phyloP scores from a whole-genome alignment of 148 eudicot genomes.

The Nepenthes gracilis region DNA sequence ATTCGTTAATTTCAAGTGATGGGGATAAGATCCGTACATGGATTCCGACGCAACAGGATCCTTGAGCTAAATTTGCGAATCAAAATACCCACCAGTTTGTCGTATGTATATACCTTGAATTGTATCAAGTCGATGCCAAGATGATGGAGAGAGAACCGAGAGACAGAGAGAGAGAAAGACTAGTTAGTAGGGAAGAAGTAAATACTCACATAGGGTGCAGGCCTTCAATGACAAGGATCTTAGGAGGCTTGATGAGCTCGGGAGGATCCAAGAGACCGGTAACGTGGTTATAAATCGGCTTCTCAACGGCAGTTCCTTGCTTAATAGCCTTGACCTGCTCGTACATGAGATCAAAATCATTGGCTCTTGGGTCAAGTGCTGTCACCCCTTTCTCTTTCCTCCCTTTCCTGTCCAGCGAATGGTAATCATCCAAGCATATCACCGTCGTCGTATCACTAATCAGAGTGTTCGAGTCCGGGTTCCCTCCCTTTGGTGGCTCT shows the following conservation, averaged over 20 bases:
- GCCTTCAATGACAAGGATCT: constrained; percentile 95
- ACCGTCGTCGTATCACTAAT: constrained; percentile 92
- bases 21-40: too few relatives aligned
- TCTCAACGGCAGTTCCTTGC: constrained; percentile 58
- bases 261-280: constrained; percentile 85
- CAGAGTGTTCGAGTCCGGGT: constrained; percentile 88
- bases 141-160: too few relatives aligned
- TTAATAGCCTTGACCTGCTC: constrained; percentile 92
- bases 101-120: too few relatives aligned
- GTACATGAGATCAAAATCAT: constrained; percentile 91
- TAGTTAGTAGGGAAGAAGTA: background rate
- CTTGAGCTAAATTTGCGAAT: too few relatives aligned
- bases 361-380: constrained; percentile 90
- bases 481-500: constrained; percentile 85
- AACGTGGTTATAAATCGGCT: constrained; percentile 96
- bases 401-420: constrained; percentile 81
- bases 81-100: too few relatives aligned
- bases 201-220: constrained; percentile 91
- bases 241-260: constrained; percentile 87
- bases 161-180: background rate
- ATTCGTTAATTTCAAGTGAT: too few relatives aligned
- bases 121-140: too few relatives aligned
- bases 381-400: constrained; percentile 89
- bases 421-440: constrained; percentile 88
- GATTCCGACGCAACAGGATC: too few relatives aligned